phyloP scores from a whole-genome alignment of 2,329 filamentous ascomycete genomes.

The Pseudopithomyces chartarum region DNA sequence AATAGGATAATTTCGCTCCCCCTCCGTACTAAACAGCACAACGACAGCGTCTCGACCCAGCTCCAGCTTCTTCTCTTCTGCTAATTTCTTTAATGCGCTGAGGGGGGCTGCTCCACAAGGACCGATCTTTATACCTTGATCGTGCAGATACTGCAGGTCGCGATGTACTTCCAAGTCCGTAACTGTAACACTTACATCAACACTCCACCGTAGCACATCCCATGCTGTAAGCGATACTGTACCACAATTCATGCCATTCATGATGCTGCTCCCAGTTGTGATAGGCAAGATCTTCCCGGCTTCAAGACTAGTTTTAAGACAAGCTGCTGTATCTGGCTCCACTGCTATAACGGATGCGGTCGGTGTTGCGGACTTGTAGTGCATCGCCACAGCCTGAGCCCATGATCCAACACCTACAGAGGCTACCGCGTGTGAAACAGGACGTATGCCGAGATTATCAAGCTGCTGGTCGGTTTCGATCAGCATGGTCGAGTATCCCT shows the following conservation, averaged over 20 bases:
- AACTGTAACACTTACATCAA: constrained; percentile 66
- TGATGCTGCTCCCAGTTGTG: constrained; percentile 67
- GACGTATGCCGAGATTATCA: constrained; percentile 37
- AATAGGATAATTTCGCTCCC: constrained; percentile 41
- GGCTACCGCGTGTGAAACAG: constrained; percentile 60
- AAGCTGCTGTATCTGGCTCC: constrained; percentile 70
- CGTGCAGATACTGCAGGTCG: constrained; percentile 60
- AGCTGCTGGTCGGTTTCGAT: constrained; percentile 69
- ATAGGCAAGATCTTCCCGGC: constrained; percentile 56
- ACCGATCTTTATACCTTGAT: constrained; percentile 56
- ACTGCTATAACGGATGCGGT: constrained; percentile 63
- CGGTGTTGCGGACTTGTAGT: constrained; percentile 60
- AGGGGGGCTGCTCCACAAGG: constrained; percentile 67
- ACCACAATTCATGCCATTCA: constrained; percentile 76
- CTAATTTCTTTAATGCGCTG: constrained; percentile 61
- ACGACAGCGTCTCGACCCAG: constrained; percentile 60
- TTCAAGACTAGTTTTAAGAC: constrained; percentile 58
- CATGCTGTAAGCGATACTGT: constrained; percentile 70
- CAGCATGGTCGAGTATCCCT: constrained; percentile 78
- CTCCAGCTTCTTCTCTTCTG: constrained; percentile 34
- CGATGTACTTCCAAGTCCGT: constrained; percentile 67
- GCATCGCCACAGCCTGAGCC: constrained; percentile 69
- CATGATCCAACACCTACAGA: constrained; percentile 77
- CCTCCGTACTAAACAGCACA: constrained; percentile 71
- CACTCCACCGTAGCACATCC: constrained; percentile 60